Evolutionary conservation across 1,139 yeast genomes (phyloP), one percentile per base, ranked within the genome.

Genomic region (Sugiyamaella novakii): DNA sequence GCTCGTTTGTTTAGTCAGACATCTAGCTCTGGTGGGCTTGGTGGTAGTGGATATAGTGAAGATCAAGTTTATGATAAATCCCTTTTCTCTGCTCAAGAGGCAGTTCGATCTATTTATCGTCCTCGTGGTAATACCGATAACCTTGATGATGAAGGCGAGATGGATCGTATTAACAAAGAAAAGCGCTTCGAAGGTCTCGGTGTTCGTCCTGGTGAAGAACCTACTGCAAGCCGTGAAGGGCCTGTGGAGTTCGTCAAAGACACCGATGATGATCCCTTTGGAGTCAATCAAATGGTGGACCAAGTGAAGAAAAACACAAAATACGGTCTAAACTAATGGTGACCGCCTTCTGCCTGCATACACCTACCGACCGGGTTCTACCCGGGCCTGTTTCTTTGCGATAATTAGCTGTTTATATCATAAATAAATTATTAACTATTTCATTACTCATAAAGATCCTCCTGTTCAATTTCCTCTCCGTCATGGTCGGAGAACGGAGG

Each of bases 31-130:
- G 56, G 54, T 3, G 59, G 54, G 2, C 53, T 60, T 3, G 57
- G 59, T 3, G 67, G 72, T 14, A 65, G 71, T 5, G 67, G 70
- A 31, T 68, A 70, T 46, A 68, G 69, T 49, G 76, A 73, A 29
- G 81, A 77, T 48, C 78, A 76, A 55, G 67, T 78, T 2, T 83
- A 82, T 56, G 84, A 80, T 55, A 72, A 66, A 47, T 80, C 86
- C 1, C 63, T 83, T 28, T 82, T 81, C 59, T 67, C 69, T 35
- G 76, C 73, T 2, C 78, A 78, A 45, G 78, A 76, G 47, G 80
- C 77, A 7, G 67, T 79, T 7, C 74, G 73, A 45, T 73, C 71
- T 39, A 72, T 80, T 8, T 80, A 80, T 58, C 69, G 78, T 50
- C 74, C 76, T 15, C 54, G 62, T n/a, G 57, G 54, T 3, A 54